A percentile compares a stretch with the other conserved stretches of the same genome.
phyloP scores from a whole-genome alignment of 129 eudicot species.

The Logfia minima region DNA sequence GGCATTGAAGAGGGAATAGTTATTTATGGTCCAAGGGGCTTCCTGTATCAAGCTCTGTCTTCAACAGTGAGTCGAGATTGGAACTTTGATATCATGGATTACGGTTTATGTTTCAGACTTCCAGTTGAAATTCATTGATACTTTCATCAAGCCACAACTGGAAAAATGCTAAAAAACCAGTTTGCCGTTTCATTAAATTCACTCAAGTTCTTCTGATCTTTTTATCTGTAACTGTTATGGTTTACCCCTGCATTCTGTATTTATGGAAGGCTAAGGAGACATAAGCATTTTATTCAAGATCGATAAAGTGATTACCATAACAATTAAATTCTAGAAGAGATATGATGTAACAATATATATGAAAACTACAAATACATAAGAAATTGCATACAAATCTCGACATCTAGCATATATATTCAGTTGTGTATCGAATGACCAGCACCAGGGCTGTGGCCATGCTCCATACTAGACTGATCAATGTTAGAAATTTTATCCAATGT shows the following conservation, averaged over 20 bases:
- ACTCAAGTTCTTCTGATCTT: not conserved
- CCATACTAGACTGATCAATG: conserved; percentile 17
- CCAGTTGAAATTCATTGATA: not conserved
- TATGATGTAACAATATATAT: not conserved
- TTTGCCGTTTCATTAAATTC: not conserved
- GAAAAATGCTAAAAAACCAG: not conserved
- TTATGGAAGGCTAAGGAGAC: not conserved
- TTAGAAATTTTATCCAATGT: not conserved
- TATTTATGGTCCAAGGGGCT: not conserved
- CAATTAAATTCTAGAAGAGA: not conserved
- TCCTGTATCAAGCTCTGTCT: not conserved
- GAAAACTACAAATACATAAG: conserved; percentile 4
- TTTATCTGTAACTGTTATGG: not conserved
- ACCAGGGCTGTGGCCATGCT: conserved; percentile 47
- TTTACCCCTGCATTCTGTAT: conserved; percentile 9
- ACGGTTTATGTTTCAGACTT: not conserved
- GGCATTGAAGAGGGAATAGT: not conserved
- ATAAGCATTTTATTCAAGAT: not conserved
- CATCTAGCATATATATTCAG: conserved; percentile 31
- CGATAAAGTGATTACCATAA: not conserved
- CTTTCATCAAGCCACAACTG: not conserved
- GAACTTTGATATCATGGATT: not conserved
- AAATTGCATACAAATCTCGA: conserved; percentile 22
- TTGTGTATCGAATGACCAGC: conserved; percentile 36
- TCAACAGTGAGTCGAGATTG: not conserved